Conservation (phyloP, 148 eudicot species). For the Dianthus caryophyllus region DNA sequence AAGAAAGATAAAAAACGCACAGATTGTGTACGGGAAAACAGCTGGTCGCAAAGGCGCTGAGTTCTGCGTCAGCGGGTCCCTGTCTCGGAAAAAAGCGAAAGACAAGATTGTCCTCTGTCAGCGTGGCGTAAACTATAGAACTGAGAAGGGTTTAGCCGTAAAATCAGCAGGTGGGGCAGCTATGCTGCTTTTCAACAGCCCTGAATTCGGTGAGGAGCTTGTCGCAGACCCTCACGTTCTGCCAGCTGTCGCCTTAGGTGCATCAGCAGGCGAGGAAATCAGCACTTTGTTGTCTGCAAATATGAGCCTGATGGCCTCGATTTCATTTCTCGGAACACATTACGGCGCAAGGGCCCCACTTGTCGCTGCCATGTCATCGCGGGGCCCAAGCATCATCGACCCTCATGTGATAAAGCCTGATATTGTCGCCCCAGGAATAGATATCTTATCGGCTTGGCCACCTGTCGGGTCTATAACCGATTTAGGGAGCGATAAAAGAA, state of each 20-base stretch:
- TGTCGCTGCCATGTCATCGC: slow-evolving; percentile 64
- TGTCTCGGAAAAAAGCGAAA: slow-evolving; percentile 36
- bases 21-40: slow-evolving; percentile 39
- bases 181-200: slow-evolving; percentile 51
- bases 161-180: slow-evolving; percentile 65
- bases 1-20: slow-evolving; percentile 32
- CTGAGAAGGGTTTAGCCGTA: slow-evolving; percentile 50
- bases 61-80: slow-evolving; percentile 43
- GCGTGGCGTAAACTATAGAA: slow-evolving; percentile 46
- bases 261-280: slow-evolving; percentile 36
- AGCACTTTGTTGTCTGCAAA: slow-evolving; percentile 15
- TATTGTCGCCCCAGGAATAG: slow-evolving; percentile 63
- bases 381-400: slow-evolving; percentile 60
- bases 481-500: slow-evolving; percentile 47
- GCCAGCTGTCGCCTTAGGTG: slow-evolving; percentile 54
- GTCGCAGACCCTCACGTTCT: slow-evolving; percentile 58
- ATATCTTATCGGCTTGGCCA: slow-evolving; percentile 75
- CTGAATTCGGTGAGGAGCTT: slow-evolving; percentile 51
- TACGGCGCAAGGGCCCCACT: slow-evolving; percentile 51
- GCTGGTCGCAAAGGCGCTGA: slow-evolving; percentile 44
- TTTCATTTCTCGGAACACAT: slow-evolving; percentile 41
- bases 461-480: slow-evolving; percentile 48
- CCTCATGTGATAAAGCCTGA: slow-evolving; percentile 68
- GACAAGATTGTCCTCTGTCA: slow-evolving; percentile 63
- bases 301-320: slow-evolving; percentile 37